Evolutionary conservation across 2,329 filamentous ascomycete genomes (phyloP), one percentile per base, ranked within the genome.

Genomic region (Monosporascus sp.): DNA sequence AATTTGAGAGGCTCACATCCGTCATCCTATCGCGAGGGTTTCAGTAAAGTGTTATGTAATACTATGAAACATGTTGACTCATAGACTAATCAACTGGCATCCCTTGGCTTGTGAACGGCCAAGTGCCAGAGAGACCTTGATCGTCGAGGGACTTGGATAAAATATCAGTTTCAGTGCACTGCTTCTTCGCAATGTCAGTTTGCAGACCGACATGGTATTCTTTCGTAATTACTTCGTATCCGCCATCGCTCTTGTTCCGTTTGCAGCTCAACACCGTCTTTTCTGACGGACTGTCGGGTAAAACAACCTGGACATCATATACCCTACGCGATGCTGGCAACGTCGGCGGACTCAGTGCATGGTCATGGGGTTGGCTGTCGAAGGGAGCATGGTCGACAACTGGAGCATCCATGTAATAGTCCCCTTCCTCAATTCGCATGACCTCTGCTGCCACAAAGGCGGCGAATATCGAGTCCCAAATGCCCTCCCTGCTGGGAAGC

Each of bases 391-490:
- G 11, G 27, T 31, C 11, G 27, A 11, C 27, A 14, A 31, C 27
- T 31, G 27, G 27, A 31, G 11, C 27, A 31, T 31, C 9, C 9
- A 5, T 45, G 48, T 64, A 63, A 31, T 65, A 63, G 31, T 56
- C 57, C 9, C 58, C 53, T 20, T 74, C 72, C 46, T 76, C 73
- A 14, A 74, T 57, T 45, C 67, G 60, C 54, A 76, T 64, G 0
- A 76, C 63, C 51, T 71, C 69, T 22, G 57, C 56, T 1, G 68
- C 68, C 3, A 75, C 60, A 17, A 57, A 57, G 1, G 66, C 66
- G 2, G 62, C 58, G 5, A 70, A 50, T 3, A 50, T 60, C 1
- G 67, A 53, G 57, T 75, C 70, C 73, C 74, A 78, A 4, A 76
- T 66, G 0, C 71, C 72, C 57, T 77, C 74, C 20, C 68, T 64